phyloP scores from a whole-genome alignment of 148 eudicot species.

The Chenopodium formosanum region DNA sequence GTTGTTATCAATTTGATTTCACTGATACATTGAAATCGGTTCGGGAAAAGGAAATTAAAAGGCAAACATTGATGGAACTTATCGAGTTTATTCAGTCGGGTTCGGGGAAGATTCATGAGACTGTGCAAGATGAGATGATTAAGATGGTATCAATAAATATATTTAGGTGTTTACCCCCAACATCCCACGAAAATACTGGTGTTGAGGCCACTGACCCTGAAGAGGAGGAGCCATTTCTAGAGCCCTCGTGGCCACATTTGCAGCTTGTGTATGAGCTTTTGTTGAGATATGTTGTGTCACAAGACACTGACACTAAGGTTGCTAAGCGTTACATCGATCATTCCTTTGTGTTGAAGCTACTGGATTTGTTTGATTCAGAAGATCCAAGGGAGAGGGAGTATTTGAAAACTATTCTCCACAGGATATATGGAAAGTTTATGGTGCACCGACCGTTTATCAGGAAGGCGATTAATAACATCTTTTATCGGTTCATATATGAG shows the following conservation, averaged over 20 bases:
- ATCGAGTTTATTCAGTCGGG: constrained; percentile 66
- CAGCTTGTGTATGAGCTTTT: constrained; percentile 69
- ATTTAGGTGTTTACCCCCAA: constrained; percentile 63
- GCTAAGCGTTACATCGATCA: constrained; percentile 73
- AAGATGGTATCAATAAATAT: constrained; percentile 61
- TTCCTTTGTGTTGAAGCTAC: constrained; percentile 56
- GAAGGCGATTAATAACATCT: constrained; percentile 63
- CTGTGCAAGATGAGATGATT: constrained; percentile 65
- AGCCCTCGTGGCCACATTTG: constrained; percentile 76
- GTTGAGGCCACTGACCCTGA: constrained; percentile 55
- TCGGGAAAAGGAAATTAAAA: constrained; percentile 67
- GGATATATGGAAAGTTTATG: constrained; percentile 73
- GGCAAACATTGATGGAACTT: constrained; percentile 59
- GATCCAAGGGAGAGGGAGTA: constrained; percentile 71
- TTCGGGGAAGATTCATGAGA: constrained; percentile 55
- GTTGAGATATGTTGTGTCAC: constrained; percentile 61
- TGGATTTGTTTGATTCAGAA: constrained; percentile 71
- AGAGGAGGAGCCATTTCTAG: constrained; percentile 67
- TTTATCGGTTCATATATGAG: constrained; percentile 68
- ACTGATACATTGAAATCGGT: constrained; percentile 54
- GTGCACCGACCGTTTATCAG: constrained; percentile 75
- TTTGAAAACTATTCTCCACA: constrained; percentile 61
- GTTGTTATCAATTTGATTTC: constrained; percentile 60
- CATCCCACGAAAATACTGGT: constrained; percentile 61
- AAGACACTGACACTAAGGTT: constrained; percentile 64